Evolutionary conservation across 495 filamentous ascomycete genomes (phyloP).

Genomic region (Trichocladium uniseriatum): DNA sequence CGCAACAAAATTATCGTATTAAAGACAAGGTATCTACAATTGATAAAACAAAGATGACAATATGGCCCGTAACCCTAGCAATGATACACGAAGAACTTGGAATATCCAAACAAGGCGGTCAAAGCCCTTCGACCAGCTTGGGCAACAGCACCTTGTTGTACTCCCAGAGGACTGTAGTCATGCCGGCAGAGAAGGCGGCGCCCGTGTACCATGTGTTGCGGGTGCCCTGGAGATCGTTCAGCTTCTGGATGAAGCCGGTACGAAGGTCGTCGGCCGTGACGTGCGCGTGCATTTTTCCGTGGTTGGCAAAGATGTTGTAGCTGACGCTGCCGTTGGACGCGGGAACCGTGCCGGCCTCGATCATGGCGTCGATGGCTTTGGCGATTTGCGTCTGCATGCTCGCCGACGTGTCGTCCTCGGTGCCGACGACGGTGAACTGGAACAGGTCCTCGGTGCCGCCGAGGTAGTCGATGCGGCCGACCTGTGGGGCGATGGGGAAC

Average conservation of each 20-base stretch:
- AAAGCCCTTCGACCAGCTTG: slow-evolving; percentile 1
- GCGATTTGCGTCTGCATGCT: slow-evolving; percentile 20
- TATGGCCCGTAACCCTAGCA: too few species aligned
- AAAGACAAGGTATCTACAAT: too few species aligned
- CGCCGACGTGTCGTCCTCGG: neutral
- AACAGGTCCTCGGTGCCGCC: slow-evolving; percentile 7
- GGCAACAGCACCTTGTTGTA: slow-evolving; percentile 10
- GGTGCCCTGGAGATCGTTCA: slow-evolving; percentile 42
- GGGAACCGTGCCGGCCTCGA: slow-evolving; percentile 18
- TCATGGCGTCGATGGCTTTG: slow-evolving; percentile 20
- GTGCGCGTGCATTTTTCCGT: slow-evolving; percentile 9
- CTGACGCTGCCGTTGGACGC: slow-evolving; percentile 9
- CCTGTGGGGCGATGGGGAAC: slow-evolving; percentile 6
- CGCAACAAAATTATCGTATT: too few species aligned
- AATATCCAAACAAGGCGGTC: too few species aligned
- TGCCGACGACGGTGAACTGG: slow-evolving; percentile 8
- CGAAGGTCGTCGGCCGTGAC: slow-evolving; percentile 28
- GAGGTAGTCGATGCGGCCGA: slow-evolving; percentile 9
- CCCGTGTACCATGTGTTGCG: slow-evolving; percentile 44
- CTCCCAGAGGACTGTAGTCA: slow-evolving; percentile 8
- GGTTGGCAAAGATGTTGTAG: slow-evolving; percentile 18
- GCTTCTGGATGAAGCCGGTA: slow-evolving; percentile 38
- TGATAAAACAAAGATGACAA: too few species aligned
- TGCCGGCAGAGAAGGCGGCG: slow-evolving; percentile 12
- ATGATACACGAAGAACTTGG: too few species aligned